Evolutionary conservation across 805 yeast genomes (phyloP).

Genomic region (Myxozyma sirexii): DNA sequence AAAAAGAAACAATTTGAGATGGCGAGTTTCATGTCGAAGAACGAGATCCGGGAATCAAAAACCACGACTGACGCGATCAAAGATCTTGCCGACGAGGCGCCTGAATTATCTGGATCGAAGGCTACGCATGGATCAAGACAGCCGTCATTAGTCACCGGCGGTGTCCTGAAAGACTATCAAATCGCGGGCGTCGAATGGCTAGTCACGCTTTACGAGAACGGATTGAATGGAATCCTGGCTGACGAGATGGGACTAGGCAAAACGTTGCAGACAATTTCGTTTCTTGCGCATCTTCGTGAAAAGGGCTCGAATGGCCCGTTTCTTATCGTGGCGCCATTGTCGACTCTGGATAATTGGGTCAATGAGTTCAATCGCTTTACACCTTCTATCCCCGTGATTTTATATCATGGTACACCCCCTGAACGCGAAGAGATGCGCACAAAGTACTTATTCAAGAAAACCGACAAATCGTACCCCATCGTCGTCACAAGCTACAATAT

Average conservation of each 20-base stretch:
- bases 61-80: not conserved
- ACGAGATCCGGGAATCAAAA: not conserved
- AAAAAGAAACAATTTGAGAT: constrained; percentile 1
- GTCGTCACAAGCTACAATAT: constrained; percentile 83
- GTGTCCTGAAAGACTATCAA: constrained; percentile 78
- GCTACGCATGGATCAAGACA: constrained; percentile 43
- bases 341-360: constrained; percentile 86
- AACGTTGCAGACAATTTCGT: constrained; percentile 83
- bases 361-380: constrained; percentile 73
- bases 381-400: constrained; percentile 63
- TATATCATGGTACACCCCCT: constrained; percentile 65
- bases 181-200: constrained; percentile 91
- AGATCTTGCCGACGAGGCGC: not conserved
- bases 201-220: constrained; percentile 84
- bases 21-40: not conserved
- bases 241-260: constrained; percentile 99
- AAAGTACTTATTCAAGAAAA: constrained; percentile 37
- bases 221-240: constrained; percentile 90
- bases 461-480: constrained; percentile 47
- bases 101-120: not conserved
- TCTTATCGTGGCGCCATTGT: constrained; percentile 75
- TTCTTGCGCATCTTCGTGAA: constrained; percentile 73
- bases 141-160: constrained; percentile 59
- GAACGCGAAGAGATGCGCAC: constrained; percentile 54
- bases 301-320: constrained; percentile 80